These are phyloP conservation scores for Arabis hirsuta DNA, from an alignment of 345 rosid genomes.

Conservation along the genomic window DNA sequence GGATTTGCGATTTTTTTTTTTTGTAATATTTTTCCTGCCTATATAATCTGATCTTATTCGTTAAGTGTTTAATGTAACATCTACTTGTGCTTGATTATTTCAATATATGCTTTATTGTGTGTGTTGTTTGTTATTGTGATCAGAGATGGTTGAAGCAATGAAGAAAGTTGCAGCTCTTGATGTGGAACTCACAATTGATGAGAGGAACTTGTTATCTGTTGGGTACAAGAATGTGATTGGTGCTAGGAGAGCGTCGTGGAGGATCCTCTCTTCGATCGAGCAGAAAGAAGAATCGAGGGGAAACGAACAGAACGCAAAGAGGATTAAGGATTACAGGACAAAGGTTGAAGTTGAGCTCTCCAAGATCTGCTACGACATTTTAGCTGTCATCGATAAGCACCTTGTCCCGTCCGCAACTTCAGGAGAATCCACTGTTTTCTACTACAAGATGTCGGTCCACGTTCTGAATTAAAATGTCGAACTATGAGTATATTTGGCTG, in stretches of 20 bases:
- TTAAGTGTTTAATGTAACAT: too few species aligned
- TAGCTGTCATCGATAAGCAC: constrained; percentile 56
- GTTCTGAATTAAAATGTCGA: neutral
- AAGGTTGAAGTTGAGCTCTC: constrained; percentile 78
- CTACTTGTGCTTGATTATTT: too few species aligned
- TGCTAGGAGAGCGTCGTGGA: constrained; percentile 75
- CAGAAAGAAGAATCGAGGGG: constrained; percentile 87
- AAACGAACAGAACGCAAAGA: constrained; percentile 67
- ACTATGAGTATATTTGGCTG: neutral
- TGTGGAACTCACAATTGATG: constrained; percentile 78
- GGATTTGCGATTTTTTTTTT: neutral
- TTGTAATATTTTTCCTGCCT: too few species aligned
- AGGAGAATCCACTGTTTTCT: constrained; percentile 86
- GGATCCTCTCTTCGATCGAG: constrained; percentile 77
- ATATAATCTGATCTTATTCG: neutral
- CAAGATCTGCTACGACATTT: constrained; percentile 72
- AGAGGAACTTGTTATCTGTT: constrained; percentile 83
- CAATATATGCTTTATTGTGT: too few species aligned
- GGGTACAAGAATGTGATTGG: constrained; percentile 93
- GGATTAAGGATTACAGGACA: constrained; percentile 70
- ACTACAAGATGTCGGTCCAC: constrained; percentile 58
- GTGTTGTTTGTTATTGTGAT: neutral
- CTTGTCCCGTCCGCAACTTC: constrained; percentile 69
- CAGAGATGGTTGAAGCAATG: constrained; percentile 91
- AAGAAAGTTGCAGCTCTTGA: constrained; percentile 73